phyloP scores from a whole-genome alignment of 306 rosid species.

The Glycine soja region DNA sequence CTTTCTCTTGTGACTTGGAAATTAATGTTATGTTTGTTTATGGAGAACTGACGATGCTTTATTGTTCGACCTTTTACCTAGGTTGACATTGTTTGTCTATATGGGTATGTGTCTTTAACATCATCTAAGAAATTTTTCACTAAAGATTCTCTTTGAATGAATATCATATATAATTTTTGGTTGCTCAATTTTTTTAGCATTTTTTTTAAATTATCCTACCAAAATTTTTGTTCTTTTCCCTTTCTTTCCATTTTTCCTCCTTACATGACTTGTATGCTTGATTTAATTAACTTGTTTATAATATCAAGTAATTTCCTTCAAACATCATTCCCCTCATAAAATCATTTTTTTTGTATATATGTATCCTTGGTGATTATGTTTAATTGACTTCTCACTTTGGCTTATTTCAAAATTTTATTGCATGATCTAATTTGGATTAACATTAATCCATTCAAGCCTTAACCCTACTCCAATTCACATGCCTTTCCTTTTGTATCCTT shows the following conservation, averaged over 20 bases:
- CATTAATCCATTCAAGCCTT: neutral
- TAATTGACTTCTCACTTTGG: neutral
- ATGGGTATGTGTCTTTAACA: constrained; percentile 24
- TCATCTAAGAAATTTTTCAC: neutral
- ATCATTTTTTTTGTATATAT: neutral
- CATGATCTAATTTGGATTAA: neutral
- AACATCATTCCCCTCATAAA: neutral
- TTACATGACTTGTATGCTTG: neutral
- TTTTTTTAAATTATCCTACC: neutral
- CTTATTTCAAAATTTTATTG: neutral
- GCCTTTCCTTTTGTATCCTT: neutral
- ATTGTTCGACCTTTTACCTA: neutral
- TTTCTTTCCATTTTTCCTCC: neutral
- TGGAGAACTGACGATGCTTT: neutral
- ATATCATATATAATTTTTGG: neutral
- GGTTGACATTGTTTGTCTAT: constrained; percentile 2
- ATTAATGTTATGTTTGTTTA: neutral
- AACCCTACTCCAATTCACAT: neutral
- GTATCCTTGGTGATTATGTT: neutral
- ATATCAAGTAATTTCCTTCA: neutral
- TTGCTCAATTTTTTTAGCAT: constrained; percentile 2
- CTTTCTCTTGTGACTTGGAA: neutral
- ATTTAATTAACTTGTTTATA: neutral
- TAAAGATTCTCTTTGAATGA: neutral
- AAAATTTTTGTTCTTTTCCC: neutral